phyloP scores from a whole-genome alignment of 441 rosid genomes.

The Syzygium malaccense region DNA sequence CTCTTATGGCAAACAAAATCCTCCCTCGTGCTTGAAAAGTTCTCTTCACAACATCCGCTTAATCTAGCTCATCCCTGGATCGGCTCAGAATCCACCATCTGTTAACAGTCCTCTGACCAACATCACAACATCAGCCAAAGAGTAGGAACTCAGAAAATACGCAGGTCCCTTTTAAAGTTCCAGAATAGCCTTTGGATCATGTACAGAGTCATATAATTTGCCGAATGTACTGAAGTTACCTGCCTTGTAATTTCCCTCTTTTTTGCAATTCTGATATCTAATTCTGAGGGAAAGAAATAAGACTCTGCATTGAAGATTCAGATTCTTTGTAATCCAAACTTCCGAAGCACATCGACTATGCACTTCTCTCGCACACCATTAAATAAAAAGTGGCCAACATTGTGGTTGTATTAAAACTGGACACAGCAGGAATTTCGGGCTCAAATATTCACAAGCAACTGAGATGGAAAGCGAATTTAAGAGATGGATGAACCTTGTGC shows the following conservation, averaged over 20 bases:
- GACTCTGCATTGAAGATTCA: neutral
- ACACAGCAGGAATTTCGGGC: neutral
- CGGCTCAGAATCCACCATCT: neutral
- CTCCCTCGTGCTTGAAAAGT: conserved; percentile 16
- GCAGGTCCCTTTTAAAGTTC: neutral
- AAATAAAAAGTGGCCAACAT: neutral
- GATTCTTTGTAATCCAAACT: neutral
- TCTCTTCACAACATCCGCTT: neutral
- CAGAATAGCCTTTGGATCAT: neutral
- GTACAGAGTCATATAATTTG: neutral
- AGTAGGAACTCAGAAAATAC: neutral
- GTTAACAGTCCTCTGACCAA: neutral
- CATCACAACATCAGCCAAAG: neutral
- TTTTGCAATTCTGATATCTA: neutral
- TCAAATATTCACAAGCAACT: neutral
- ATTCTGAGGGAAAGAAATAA: neutral
- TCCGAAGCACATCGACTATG: neutral
- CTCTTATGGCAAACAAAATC: conserved; percentile 12
- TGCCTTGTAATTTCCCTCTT: neutral
- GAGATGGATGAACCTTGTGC: neutral
- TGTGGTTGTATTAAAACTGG: neutral
- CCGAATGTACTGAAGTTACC: neutral
- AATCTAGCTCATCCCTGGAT: neutral
- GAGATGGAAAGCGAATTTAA: neutral
- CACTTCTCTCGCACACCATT: neutral